phyloP scores from a whole-genome alignment of 148 eudicot species.

The Beta vulgaris region DNA sequence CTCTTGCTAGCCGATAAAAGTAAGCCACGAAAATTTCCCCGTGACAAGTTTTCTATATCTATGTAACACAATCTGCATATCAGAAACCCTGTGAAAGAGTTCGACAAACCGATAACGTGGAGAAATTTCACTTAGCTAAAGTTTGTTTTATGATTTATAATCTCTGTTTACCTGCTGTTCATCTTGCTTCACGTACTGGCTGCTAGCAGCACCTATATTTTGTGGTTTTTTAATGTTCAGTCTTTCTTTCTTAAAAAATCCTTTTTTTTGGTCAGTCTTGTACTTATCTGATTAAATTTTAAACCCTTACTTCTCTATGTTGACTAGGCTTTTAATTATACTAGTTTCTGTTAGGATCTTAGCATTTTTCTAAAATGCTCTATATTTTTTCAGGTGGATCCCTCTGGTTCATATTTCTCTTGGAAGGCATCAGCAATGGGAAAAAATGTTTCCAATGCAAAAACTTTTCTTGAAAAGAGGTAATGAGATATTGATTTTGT shows the following conservation, averaged over 20 bases:
- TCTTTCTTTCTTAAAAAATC: no score
- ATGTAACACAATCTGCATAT: neutral
- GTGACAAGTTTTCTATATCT: no score
- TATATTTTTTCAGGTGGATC: slow-evolving; percentile 63
- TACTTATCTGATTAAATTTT: neutral
- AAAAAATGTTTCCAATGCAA: slow-evolving; percentile 95
- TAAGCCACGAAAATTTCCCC: no score
- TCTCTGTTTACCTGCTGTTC: no score
- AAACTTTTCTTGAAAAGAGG: slow-evolving; percentile 99
- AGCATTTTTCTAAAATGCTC: neutral
- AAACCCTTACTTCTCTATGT: neutral
- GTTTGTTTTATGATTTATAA: neutral
- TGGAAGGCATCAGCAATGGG: slow-evolving; percentile 99
- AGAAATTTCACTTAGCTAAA: neutral
- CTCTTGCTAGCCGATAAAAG: no score
- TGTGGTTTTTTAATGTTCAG: neutral
- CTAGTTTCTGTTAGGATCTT: neutral
- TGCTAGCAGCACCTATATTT: no score
- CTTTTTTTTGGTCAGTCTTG: neutral
- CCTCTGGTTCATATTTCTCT: slow-evolving; percentile 98
- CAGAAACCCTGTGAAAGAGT: neutral
- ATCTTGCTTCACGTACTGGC: no score
- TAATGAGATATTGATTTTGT: slow-evolving; percentile 21
- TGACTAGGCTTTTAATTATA: neutral
- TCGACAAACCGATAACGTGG: neutral